Base-by-base conservation (phyloP, 345 rosid genomes). In the Microthlaspi erraticum region DNA sequence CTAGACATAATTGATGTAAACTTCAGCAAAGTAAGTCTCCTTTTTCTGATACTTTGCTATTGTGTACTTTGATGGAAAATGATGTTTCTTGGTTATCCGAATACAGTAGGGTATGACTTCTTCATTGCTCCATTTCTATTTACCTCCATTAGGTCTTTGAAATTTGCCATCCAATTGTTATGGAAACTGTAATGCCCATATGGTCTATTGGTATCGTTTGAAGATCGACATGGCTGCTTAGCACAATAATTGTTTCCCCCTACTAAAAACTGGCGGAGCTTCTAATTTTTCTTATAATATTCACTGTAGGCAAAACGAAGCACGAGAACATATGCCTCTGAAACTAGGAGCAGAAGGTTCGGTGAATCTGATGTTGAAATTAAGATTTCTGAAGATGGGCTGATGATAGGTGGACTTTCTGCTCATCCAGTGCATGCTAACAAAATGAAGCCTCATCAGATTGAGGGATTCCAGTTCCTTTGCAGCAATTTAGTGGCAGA, bases 401-500 rank as follows among this genome's bases (percentile, higher is more conserved):
- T 87, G 64, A 70, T 77, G 76, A 84, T 84, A 43, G 80, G 88
- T 45, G 90, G 88, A 39, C 85, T 91, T 41, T 53, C 82, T 81
- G 92, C 96, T 68, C 99, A 94, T 77, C 96, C 96, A 18, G 79
- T 88, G 82, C 99, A 94, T 73, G 77, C 60, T 85, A 85, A 82
- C 82, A 78, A 83, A 64, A 91, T 91, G 98, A 91, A 91, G 80
- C 92, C 98, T 74, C 99, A 94, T 75, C 97, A 94, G 37, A 45
- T 86, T 37, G 97, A 94, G 64, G 99, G 99, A 19, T 94, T 94
- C 69, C 89, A 85, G 58, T 94, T 94, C 83, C 92, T 94, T 18
- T 80, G 89, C 60, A 88, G 87, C 68, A 94, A 94, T 63, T 73
- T 94, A 68, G 90, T 91, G 51, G 63, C 77, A 34, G 96, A 89